phyloP scores from a whole-genome alignment of 1,284 basidiomycete genomes.

The Erythrobasidium hasegawianum region DNA sequence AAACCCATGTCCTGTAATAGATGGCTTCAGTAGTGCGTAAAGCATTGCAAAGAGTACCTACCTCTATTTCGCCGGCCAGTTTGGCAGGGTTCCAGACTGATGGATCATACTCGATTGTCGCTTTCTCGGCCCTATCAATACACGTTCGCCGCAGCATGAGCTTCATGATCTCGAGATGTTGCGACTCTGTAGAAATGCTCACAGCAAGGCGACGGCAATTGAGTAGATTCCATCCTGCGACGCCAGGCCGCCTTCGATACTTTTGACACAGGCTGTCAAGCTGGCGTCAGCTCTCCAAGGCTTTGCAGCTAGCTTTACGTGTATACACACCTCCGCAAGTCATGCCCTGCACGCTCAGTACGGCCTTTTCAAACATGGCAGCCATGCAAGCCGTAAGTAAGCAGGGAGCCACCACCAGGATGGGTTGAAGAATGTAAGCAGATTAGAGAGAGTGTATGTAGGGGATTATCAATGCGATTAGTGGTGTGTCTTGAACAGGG shows the following conservation, averaged over 20 bases:
- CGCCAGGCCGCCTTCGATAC: slow-evolving; percentile 89
- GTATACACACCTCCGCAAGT: slow-evolving; percentile 50
- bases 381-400: not conserved
- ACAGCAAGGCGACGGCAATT: slow-evolving; percentile 83
- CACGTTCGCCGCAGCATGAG: not conserved
- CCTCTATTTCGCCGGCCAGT: slow-evolving; percentile 62
- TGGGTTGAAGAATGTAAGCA: too few species aligned
- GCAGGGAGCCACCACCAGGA: not conserved
- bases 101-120: slow-evolving; percentile 80
- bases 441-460: too few species aligned
- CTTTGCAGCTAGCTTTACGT: slow-evolving; percentile 49
- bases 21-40: slow-evolving; percentile 1
- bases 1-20: slow-evolving; percentile 89
- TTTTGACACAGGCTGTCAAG: slow-evolving; percentile 55
- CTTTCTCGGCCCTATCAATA: slow-evolving; percentile 68
- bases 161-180: too few species aligned
- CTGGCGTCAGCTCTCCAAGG: slow-evolving; percentile 37
- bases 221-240: slow-evolving; percentile 77
- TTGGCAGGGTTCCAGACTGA: slow-evolving; percentile 71
- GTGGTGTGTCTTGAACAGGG: too few species aligned
- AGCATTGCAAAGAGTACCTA: slow-evolving; percentile 30
- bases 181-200: slow-evolving; percentile 5
- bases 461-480: too few species aligned
- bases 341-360: slow-evolving; percentile 50
- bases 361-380: slow-evolving; percentile 17